Percentiles rank a stretch among this genome's conserved stretches.
Conservation (phyloP, 2,329 filamentous ascomycete species). For the Calonectria ilicicola region DNA sequence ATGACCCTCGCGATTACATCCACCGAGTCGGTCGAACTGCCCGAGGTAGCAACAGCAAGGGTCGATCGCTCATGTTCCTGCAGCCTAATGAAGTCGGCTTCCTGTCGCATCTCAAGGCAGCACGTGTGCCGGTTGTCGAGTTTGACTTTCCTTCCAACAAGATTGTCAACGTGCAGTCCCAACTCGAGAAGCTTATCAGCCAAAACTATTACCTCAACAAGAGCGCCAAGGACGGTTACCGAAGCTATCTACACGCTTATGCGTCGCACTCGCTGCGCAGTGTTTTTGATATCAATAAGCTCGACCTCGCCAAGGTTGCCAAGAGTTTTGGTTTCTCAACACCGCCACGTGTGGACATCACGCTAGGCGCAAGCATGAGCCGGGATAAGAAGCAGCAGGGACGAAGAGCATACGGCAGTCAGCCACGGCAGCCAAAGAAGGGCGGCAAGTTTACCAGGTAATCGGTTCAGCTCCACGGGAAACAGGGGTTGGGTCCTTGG, state of each 20-base stretch:
- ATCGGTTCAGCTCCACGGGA: conserved; percentile 10
- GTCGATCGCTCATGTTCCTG: conserved; percentile 91
- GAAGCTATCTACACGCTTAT: conserved; percentile 94
- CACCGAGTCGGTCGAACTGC: conserved; percentile 97
- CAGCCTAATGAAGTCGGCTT: conserved; percentile 94
- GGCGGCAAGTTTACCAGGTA: conserved; percentile 40
- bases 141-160: conserved; percentile 95
- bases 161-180: conserved; percentile 89
- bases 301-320: conserved; percentile 85
- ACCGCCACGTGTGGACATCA: conserved; percentile 85
- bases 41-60: conserved; percentile 84
- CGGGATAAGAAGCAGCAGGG: conserved; percentile 73
- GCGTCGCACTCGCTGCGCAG: conserved; percentile 74
- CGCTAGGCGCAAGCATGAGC: conserved; percentile 83
- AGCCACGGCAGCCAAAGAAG: conserved; percentile 69
- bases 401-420: conserved; percentile 80
- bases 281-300: conserved; percentile 83
- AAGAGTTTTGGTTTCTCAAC: conserved; percentile 85
- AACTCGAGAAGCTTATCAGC: conserved; percentile 92
- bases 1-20: conserved; percentile 92
- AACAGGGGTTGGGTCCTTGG: conserved; percentile 22
- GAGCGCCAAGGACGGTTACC: conserved; percentile 81
- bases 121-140: conserved; percentile 92
- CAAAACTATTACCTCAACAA: conserved; percentile 99
- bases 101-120: conserved; percentile 89